Conservation (phyloP, 352 stramenopile genomes). For the Phytopythium cucurbitacearum region DNA sequence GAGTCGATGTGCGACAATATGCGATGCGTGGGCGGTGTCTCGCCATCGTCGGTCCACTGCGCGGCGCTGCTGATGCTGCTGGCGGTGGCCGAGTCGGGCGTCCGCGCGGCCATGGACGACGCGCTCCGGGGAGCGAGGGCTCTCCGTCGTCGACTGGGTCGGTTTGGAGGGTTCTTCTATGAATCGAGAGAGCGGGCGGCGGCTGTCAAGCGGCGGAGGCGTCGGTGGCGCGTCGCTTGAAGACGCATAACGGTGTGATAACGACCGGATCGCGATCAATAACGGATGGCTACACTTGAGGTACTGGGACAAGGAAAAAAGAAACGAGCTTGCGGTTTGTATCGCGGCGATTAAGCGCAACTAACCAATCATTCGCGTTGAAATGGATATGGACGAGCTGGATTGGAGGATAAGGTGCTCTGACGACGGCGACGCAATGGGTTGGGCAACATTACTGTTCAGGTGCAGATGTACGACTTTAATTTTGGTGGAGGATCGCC, state of each 20-base stretch:
- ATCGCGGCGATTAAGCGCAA: neutral
- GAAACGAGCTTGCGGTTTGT: neutral
- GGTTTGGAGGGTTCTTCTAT: too few species aligned
- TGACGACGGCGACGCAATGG: neutral
- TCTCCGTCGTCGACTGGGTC: neutral
- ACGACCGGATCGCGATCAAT: neutral
- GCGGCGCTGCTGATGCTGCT: constrained; percentile 3
- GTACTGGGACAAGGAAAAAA: neutral
- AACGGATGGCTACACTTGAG: constrained; percentile 11
- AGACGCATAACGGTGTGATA: neutral
- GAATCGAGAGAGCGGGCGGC: neutral
- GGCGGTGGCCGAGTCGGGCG: constrained; percentile 1
- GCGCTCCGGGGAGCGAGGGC: too few species aligned
- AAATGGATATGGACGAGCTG: neutral
- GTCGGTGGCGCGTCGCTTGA: too few species aligned
- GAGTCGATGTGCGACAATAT: constrained; percentile 10
- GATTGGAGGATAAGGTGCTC: neutral
- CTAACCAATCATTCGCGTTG: neutral
- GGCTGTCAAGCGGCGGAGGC: neutral
- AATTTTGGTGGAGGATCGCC: neutral
- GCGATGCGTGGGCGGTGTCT: constrained; percentile 3
- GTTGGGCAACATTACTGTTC: neutral
- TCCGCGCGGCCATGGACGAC: neutral
- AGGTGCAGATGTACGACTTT: neutral
- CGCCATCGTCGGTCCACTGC: constrained; percentile 1